Base-by-base conservation (phyloP, 176 grass and related monocot species). In the Phoenix dactylifera region DNA sequence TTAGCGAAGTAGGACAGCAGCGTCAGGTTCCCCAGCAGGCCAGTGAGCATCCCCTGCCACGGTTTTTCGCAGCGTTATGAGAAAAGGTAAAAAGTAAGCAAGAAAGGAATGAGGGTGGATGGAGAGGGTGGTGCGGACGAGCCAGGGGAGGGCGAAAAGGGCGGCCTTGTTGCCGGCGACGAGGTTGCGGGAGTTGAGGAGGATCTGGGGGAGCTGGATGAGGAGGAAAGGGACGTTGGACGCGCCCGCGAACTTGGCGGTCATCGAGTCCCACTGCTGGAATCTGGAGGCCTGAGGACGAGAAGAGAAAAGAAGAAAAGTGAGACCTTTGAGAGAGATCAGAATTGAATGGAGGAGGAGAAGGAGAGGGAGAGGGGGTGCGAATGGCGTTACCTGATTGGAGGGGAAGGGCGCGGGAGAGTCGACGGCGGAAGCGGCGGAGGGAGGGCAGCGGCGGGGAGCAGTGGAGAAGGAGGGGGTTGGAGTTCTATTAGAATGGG, bases 171-270 rank as follows among this genome's bases (percentile, higher is more conserved):
- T 97, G 68, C 92, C 92, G 28, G 84, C 72, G 61, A 91, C 63
- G 69, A 97, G 92, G 70, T 97, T 97, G 23, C 92, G 92, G 2
- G 84, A 63, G 70, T 97, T 97, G 75, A 97, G 92, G 56, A 97
- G 51, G 71, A 97, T 97, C 78, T 97, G 92, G 23, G 92, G 92
- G 15, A 97, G 78, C 81, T 97, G 92, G 20, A 97, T 87, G 54
- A 97, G 92, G 60, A 97, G 92, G 82, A 97, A 97, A 9, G 92
- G 92, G 4, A 83, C 25, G 67, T 97, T 97, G 64, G 92, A 87
- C 23, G 63, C 69, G 25, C 72, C 92, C n/a, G 92, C 87, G 55
- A 91, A 76, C 69, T 76, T 97, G 53, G 75, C 84, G 22, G 83
- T 97, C 58, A 78, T 20, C 65, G 84, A 85, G 57, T 97, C 92